phyloP scores from a whole-genome alignment of 2,329 filamentous ascomycete genomes.

The Trichoderma sp. region DNA sequence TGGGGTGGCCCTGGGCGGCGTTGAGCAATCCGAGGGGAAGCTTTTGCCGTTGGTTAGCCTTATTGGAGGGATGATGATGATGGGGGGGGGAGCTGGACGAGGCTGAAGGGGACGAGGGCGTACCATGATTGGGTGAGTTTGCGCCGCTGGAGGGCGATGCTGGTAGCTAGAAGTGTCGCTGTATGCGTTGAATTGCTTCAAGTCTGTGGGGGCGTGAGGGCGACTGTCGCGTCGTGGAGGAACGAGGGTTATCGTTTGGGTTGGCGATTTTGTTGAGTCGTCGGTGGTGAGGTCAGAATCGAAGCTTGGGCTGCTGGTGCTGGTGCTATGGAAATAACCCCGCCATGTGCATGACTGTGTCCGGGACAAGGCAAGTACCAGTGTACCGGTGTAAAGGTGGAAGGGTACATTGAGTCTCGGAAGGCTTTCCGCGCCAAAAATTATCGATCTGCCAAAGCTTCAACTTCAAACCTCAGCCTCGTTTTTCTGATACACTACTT shows the following conservation, averaged over 20 bases:
- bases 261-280: no score
- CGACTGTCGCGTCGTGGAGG: constrained; percentile 8
- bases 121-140: constrained; percentile 24
- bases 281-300: not conserved
- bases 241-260: no score
- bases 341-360: constrained; percentile 37
- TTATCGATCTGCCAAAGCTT: not conserved
- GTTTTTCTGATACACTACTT: not conserved
- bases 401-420: constrained; percentile 12
- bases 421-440: constrained; percentile 26
- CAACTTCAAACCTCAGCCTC: not conserved
- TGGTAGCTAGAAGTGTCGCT: no score
- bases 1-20: constrained; percentile 94
- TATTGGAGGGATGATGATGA: constrained; percentile 32
- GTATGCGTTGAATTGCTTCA: not conserved
- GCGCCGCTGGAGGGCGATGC: constrained; percentile 19
- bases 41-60: constrained; percentile 44
- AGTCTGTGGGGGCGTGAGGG: not conserved
- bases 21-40: constrained; percentile 82
- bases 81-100: not conserved
- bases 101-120: not conserved
- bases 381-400: not conserved
- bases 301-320: constrained; percentile 1
- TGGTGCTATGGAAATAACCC: constrained; percentile 29
- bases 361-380: constrained; percentile 16